Evolutionary conservation across 129 eudicot species (phyloP), one percentile per base, ranked within the genome.

Genomic region (Tanacetum coccineum): DNA sequence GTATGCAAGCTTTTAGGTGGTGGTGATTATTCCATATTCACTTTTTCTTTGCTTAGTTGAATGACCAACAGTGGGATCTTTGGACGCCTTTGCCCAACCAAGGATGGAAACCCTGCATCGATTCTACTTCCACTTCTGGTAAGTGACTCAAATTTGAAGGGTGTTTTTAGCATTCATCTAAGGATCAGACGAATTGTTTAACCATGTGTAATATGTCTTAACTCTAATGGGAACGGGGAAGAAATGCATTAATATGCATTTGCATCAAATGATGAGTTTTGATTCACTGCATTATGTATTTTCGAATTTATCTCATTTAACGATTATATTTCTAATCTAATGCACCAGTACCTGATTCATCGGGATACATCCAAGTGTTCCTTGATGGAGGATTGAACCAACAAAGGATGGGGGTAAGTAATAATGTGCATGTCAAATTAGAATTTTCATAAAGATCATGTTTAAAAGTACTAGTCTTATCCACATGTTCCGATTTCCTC

Each of bases 341-440:
- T 76, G 82, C 86, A 76, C 81, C 79, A 26, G 42, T 82, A 66
- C 85, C 95, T 2, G 84, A 82, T 39, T 89, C 99, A 69, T 67
- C 81, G 65, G 95, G 99, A 47, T 93, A 93, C 78, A 75, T 93
- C 50, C 99, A 93, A 75, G 91, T 93, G 71, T 93, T 93, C 62
- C 99, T 93, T 73, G 99, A 93, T 76, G 99, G 96, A 64, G 99
- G 99, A 45, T 75, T 93, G 79, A 93, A 93, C 79, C 99, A 93
- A 81, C 99, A 93, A 76, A 82, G 96, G 63, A 88, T 93, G 99
- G 99, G 99, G 82, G 99, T 93, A 82, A 8, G 90, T 79, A 49
- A 46, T 36, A 36, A 7, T 46, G 61, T 58, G 11, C 44, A 66
- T 59, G 26, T 66, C 42, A n/a, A 59, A 40, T 14, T 15, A 57